Percentiles rank a stretch among this genome's conserved stretches.
These are phyloP conservation scores for Hapsidospora chrysogenum DNA, from an alignment of 495 filamentous ascomycete species.

Conservation along the genomic window DNA sequence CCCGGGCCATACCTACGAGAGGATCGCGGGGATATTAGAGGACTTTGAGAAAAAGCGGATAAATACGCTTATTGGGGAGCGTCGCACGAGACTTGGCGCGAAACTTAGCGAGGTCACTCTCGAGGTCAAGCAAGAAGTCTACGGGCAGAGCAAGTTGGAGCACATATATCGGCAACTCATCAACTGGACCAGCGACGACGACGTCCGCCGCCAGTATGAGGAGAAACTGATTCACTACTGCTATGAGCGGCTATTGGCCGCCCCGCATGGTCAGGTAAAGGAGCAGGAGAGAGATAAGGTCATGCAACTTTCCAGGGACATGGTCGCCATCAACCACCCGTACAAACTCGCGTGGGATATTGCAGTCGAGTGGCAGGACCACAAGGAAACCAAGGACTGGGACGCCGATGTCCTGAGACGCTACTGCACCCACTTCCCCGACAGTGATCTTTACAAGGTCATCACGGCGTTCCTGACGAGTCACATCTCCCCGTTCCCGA, in stretches of 20 bases:
- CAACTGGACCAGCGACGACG: constrained; percentile 81
- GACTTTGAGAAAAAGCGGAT: constrained; percentile 77
- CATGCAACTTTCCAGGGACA: constrained; percentile 58
- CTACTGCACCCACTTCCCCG: constrained; percentile 71
- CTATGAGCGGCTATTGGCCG: constrained; percentile 55
- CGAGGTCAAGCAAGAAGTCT: constrained; percentile 78
- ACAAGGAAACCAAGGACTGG: constrained; percentile 50
- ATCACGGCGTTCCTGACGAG: constrained; percentile 66
- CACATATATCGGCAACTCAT: constrained; percentile 64
- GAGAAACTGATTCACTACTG: constrained; percentile 75
- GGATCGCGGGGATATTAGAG: constrained; percentile 73
- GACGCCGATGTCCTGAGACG: constrained; percentile 60
- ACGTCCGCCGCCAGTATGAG: constrained; percentile 66
- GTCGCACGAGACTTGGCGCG: constrained; percentile 76
- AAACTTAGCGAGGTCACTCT: constrained; percentile 62
- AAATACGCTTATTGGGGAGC: constrained; percentile 77
- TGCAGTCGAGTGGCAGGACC: constrained; percentile 74
- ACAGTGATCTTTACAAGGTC: constrained; percentile 63
- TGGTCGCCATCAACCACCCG: constrained; percentile 92
- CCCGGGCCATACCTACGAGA: constrained; percentile 66
- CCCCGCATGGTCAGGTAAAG: constrained; percentile 46
- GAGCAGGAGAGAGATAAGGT: constrained; percentile 49
- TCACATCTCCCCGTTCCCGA: constrained; percentile 65
- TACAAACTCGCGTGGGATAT: constrained; percentile 84
- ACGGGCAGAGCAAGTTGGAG: constrained; percentile 51